Base-by-base conservation (phyloP, 176 grass and related monocot species). In the Zoysia japonica region DNA sequence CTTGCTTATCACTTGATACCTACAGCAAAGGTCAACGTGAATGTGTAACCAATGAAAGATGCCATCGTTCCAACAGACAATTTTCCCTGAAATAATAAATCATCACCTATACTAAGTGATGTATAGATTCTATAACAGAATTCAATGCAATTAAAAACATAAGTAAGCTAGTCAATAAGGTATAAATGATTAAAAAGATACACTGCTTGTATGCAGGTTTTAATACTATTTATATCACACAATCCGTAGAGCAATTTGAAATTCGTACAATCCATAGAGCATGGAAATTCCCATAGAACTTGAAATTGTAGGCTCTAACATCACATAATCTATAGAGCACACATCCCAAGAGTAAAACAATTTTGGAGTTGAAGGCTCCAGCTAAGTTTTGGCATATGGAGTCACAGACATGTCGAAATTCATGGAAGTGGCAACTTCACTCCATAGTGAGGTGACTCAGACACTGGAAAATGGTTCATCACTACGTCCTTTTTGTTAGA, bases 21-120 rank as follows among this genome's bases (percentile, higher is more conserved):
- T 87, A 97, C 95, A 65, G 92, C 92, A 80, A 97, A 97, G 47
- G 95, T 97, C 76, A 97, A 78, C 40, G 95, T 97, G 81, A 97
- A 97, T 64, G 95, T 97, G 88, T 97, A 97, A 61, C 95, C 95
- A 85, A 97, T 97, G 78, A 97, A 97, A 67, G 95, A 94, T 77
- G 90, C 82, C 95, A 97, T 97, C 3, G 76, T 92, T 74, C 95
- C 95, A 90, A 97, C 62, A 64, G 95, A 92, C 20, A 97, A 76
- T 75, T 94, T 89, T 38, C 95, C 95, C 95, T 97, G 87, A 79
- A 95, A 95, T 66, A 71, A n/a, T 78, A 42, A 75, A 78, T 67
- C 36, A 77, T 67, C 48, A 74, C 56, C 69, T 20, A 57, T 54
- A 57, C 16, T 19, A 57, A 54, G 19, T 19, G 16, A 57, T n/a